phyloP scores from a whole-genome alignment of 805 yeast genomes.

The Zygosaccharomyces siamensis region DNA sequence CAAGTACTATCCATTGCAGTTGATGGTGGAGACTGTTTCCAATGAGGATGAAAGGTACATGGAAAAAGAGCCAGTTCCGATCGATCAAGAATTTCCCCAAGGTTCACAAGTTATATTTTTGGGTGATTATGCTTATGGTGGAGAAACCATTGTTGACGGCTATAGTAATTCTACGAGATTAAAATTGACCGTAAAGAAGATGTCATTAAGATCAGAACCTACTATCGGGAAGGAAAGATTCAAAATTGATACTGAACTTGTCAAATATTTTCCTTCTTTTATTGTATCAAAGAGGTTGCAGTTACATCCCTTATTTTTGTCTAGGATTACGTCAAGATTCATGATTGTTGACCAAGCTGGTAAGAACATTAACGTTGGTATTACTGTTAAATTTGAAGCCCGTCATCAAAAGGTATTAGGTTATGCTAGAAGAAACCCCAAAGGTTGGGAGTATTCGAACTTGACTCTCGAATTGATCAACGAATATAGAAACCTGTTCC shows the following conservation, averaged over 20 bases:
- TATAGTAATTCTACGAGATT: slow-evolving; percentile 46
- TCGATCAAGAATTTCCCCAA: slow-evolving; percentile 76
- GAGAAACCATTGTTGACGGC: slow-evolving; percentile 63
- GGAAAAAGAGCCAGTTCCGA: slow-evolving; percentile 69
- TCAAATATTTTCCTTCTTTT: slow-evolving; percentile 60
- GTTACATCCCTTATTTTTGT: slow-evolving; percentile 60
- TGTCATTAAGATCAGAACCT: slow-evolving; percentile 51
- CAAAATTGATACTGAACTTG: slow-evolving; percentile 47
- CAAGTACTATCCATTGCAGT: slow-evolving; percentile 68
- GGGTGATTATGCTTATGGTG: slow-evolving; percentile 85
- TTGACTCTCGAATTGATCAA: slow-evolving; percentile 62
- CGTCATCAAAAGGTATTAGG: slow-evolving; percentile 82
- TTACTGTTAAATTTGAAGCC: slow-evolving; percentile 78
- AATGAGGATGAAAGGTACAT: slow-evolving; percentile 70
- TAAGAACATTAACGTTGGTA: slow-evolving; percentile 64
- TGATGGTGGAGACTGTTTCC: slow-evolving; percentile 67
- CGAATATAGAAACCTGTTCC: slow-evolving; percentile 59
- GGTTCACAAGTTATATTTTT: slow-evolving; percentile 69
- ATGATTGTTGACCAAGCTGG: slow-evolving; percentile 52
- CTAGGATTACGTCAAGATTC: slow-evolving; percentile 71
- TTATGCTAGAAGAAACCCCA: slow-evolving; percentile 59
- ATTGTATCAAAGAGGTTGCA: slow-evolving; percentile 56
- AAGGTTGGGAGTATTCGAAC: slow-evolving; percentile 80
- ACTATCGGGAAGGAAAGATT: slow-evolving; percentile 59
- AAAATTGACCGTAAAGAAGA: slow-evolving; percentile 49